Percentiles rank a stretch among this genome's conserved stretches.
These are phyloP conservation scores for Glycine tomentella DNA, from an alignment of 306 rosid genomes.

Conservation along the genomic window DNA sequence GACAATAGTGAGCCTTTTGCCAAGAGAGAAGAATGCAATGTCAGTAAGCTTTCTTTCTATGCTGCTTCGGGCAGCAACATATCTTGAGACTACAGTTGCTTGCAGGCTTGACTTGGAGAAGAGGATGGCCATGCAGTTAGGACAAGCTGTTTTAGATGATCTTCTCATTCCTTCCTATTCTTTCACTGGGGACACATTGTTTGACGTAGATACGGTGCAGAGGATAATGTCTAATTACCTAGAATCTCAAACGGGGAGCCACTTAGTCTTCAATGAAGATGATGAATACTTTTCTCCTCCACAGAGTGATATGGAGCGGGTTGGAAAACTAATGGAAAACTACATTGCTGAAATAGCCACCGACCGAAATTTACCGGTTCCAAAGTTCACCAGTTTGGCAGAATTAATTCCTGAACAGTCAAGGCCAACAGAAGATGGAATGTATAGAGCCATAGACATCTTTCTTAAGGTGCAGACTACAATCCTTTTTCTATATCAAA, in stretches of 20 bases:
- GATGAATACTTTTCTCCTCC: slow-evolving; percentile 66
- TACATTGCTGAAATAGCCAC: slow-evolving; percentile 89
- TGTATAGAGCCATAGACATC: slow-evolving; percentile 91
- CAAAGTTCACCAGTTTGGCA: slow-evolving; percentile 70
- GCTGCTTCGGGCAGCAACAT: slow-evolving; percentile 83
- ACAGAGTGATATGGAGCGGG: slow-evolving; percentile 61
- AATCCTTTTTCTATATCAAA: slow-evolving; percentile 22
- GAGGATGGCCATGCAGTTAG: slow-evolving; percentile 79
- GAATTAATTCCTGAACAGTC: slow-evolving; percentile 90
- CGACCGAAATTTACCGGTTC: slow-evolving; percentile 71
- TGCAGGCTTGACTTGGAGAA: slow-evolving; percentile 95
- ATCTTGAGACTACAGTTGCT: slow-evolving; percentile 92
- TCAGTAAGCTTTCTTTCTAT: slow-evolving; percentile 94
- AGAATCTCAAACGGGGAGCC: slow-evolving; percentile 60
- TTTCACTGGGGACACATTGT: slow-evolving; percentile 78
- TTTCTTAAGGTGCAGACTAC: slow-evolving; percentile 80
- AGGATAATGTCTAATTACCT: slow-evolving; percentile 72
- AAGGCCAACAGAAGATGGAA: slow-evolving; percentile 86
- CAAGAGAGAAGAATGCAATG: slow-evolving; percentile 76
- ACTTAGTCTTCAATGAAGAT: slow-evolving; percentile 49
- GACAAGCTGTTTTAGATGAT: slow-evolving; percentile 85
- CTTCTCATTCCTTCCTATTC: slow-evolving; percentile 89
- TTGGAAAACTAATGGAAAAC: slow-evolving; percentile 86
- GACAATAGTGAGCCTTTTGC: slow-evolving; percentile 88
- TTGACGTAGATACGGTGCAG: slow-evolving; percentile 88